Base-by-base conservation (phyloP, 2,329 filamentous ascomycete species). In the Neofusicoccum sp. region DNA sequence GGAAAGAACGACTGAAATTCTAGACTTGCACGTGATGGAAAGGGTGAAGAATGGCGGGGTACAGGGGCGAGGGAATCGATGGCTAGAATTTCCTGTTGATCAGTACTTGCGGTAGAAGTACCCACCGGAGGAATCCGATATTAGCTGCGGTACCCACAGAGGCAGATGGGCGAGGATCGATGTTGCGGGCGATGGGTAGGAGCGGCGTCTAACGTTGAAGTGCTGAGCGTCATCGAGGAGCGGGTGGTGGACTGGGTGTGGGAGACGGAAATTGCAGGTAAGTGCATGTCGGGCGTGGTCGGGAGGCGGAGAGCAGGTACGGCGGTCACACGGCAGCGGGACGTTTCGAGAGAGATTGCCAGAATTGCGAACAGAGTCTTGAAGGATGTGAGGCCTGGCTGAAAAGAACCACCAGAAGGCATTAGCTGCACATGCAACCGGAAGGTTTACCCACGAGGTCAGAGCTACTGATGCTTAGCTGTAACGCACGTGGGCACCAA, bases 221-320 rank as follows among this genome's bases (percentile, higher is more conserved):
- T 36, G 6, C 22, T 28, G 41, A 22, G 22, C 22, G n/a, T 36
- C n/a, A 16, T 58, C 54, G 54, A 28, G 16, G 9, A 6, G 11
- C 12, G 34, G 29, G 54, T 31, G 39, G 54, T 43, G 41, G 28
- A 45, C 41, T 12, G 41, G 39, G 54, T 41, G 54, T 45, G 31
- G 41, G 48, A 37, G 11, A 45, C 54, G 41, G 52, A 31, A 29
- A 9, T 37, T 58, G 33, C 54, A 41, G 54, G 54, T 45, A 36
- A 41, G 54, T 58, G 54, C 14, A 45, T 58, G 29, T 58, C 54
- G 54, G 41, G 16, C 41, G 41, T 39, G 34, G 39, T 58, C 54
- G 54, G 14, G 36, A 16, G 39, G 29, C 45, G 28, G 12, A 58
- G 33, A n/a, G 49, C 22, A 45, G 36, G 36, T 45, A 22, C 22